Conservation (phyloP, 2,329 filamentous ascomycete genomes). For the Curvularia verruculosa region DNA sequence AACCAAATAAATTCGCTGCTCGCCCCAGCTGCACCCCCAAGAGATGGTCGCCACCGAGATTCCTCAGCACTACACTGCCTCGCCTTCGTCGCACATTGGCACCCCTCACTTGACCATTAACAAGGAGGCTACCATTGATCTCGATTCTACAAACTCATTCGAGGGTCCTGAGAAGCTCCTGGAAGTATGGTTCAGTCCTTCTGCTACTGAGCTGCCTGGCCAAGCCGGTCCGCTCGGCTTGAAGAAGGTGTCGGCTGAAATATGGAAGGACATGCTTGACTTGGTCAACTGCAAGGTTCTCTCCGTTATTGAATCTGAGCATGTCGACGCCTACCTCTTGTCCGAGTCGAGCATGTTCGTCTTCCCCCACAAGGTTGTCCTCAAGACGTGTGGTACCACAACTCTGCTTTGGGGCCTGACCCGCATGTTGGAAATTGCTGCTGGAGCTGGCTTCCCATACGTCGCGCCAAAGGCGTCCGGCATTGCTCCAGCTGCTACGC, state of each 20-base stretch:
- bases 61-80: constrained; percentile 80
- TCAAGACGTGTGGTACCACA: constrained; percentile 98
- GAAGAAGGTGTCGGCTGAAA: constrained; percentile 81
- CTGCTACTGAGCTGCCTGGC: constrained; percentile 72
- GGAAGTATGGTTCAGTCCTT: constrained; percentile 96
- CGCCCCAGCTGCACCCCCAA: constrained; percentile 42
- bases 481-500: constrained; percentile 77
- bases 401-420: constrained; percentile 88
- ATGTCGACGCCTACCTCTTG: constrained; percentile 93
- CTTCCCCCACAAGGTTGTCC: constrained; percentile 98
- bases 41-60: constrained; percentile 87
- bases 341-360: constrained; percentile 99
- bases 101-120: constrained; percentile 96
- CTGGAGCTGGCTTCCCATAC: constrained; percentile 88
- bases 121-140: constrained; percentile 85
- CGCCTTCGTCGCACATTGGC: constrained; percentile 74
- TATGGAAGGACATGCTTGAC: constrained; percentile 96
- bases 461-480: constrained; percentile 71
- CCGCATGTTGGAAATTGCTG: constrained; percentile 90
- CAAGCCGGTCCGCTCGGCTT: constrained; percentile 76
- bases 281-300: constrained; percentile 98
- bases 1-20: constrained; percentile 21
- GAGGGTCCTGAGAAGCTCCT: constrained; percentile 98
- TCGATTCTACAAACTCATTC: constrained; percentile 95
- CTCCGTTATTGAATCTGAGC: constrained; percentile 89